phyloP scores from a whole-genome alignment of 106 monocot species.

The Cymbidium sinense region DNA sequence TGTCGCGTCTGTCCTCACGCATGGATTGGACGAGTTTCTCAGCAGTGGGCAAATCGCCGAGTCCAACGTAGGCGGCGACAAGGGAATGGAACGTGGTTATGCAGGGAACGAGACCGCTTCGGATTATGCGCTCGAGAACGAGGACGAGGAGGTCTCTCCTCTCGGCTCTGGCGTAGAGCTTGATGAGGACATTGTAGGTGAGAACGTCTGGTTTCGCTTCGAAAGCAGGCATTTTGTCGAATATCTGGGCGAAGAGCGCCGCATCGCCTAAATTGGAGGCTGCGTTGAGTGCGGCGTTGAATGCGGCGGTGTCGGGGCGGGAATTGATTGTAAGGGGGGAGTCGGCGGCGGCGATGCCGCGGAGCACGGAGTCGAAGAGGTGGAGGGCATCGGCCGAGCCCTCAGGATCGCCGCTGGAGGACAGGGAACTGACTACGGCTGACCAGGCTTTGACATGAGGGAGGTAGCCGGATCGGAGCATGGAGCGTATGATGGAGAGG shows the following conservation, averaged over 20 bases:
- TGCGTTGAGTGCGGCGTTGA: constrained; percentile 82
- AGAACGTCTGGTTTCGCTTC: constrained; percentile 50
- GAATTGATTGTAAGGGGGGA: constrained; percentile 23
- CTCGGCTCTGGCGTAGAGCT: constrained; percentile 71
- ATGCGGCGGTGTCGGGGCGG: constrained; percentile 70
- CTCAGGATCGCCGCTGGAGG: constrained; percentile 30
- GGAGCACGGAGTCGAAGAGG: constrained; percentile 51
- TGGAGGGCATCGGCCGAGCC: constrained; percentile 49
- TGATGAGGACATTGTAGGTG: constrained; percentile 74
- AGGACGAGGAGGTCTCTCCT: constrained; percentile 55
- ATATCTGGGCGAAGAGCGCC: constrained; percentile 40
- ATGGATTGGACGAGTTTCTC: constrained; percentile 81
- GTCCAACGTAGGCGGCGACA: constrained; percentile 78
- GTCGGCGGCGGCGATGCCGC: constrained; percentile 25
- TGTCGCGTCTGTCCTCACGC: constrained; percentile 58
- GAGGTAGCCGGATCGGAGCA: constrained; percentile 48
- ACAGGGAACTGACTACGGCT: constrained; percentile 57
- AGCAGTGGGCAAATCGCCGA: constrained; percentile 56
- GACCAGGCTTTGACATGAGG: constrained; percentile 89
- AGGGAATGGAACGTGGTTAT: constrained; percentile 71
- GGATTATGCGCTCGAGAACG: constrained; percentile 44
- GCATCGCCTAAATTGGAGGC: constrained; percentile 72
- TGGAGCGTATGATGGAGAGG: constrained; percentile 32
- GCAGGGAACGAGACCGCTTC: constrained; percentile 42
- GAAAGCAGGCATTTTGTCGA: constrained; percentile 67